These are phyloP conservation scores for Solanum pinnatisectum DNA, from an alignment of 257 asterid species.

Conservation along the genomic window DNA sequence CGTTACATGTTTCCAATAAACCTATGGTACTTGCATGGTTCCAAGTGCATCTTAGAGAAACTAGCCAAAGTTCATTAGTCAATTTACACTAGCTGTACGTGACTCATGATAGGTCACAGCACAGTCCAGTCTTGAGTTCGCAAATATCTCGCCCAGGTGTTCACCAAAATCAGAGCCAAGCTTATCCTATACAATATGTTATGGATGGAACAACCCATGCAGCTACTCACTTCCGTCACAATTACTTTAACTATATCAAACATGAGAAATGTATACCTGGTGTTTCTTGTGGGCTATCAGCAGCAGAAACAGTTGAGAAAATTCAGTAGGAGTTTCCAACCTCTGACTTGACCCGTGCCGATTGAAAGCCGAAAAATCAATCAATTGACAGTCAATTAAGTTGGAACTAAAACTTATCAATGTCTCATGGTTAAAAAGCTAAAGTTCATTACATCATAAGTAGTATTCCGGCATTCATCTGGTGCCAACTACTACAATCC, in stretches of 20 bases:
- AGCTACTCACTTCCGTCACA: neutral
- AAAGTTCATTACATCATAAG: neutral
- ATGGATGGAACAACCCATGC: neutral
- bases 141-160: neutral
- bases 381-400: neutral
- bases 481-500: neutral
- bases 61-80: neutral
- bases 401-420: neutral
- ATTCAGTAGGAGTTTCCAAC: slow-evolving; percentile 20
- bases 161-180: neutral
- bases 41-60: neutral
- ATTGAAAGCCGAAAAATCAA: neutral
- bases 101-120: neutral
- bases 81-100: neutral
- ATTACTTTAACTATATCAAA: neutral
- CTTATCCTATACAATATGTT: neutral
- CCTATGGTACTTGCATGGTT: neutral
- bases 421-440: neutral
- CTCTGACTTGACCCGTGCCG: slow-evolving; percentile 13
- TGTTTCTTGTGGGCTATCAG: slow-evolving; percentile 23
- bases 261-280: slow-evolving; percentile 20
- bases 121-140: neutral
- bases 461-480: neutral
- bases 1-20: neutral
- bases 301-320: slow-evolving; percentile 37